Percentiles rank a stretch among this genome's conserved stretches.
phyloP scores from a whole-genome alignment of 1,284 basidiomycete species.

The Filobasidium uniguttulatum region DNA sequence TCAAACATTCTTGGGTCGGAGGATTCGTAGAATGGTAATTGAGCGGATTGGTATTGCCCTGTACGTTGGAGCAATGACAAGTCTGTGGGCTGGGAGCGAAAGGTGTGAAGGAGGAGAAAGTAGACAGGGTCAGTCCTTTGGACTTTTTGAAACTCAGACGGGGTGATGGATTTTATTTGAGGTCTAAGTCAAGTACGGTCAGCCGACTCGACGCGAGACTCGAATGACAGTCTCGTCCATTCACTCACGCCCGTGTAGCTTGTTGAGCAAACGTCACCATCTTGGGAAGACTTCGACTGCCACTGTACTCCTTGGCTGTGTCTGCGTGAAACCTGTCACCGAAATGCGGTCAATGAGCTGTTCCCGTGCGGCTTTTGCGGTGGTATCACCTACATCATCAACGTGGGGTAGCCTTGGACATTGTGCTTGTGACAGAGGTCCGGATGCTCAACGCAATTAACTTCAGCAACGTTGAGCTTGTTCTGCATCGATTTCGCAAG shows the following conservation, averaged over 20 bases:
- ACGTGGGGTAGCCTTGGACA: conserved; percentile 64
- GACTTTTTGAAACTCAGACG: conserved; percentile 43
- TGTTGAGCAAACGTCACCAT: conserved; percentile 59
- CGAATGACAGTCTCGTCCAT: not conserved
- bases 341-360: not conserved
- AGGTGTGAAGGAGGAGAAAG: conserved; percentile 58
- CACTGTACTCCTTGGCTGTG: conserved; percentile 53
- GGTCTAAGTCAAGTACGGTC: not conserved
- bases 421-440: conserved; percentile 51
- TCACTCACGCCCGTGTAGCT: conserved; percentile 49
- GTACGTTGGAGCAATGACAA: not conserved
- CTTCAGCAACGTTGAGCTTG: conserved; percentile 51
- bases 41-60: not conserved
- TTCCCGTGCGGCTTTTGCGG: not conserved
- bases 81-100: conserved; percentile 30
- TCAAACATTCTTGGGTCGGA: conserved; percentile 41
- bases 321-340: conserved; percentile 36
- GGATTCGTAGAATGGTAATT: conserved; percentile 41
- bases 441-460: conserved; percentile 67
- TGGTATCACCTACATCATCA: conserved; percentile 48
- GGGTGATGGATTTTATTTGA: conserved; percentile 38
- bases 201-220: not conserved
- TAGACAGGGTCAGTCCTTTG: conserved; percentile 50
- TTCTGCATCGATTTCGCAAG: conserved; percentile 49
- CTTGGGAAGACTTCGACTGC: conserved; percentile 52